Evolutionary conservation across 202 grass and related monocot species (phyloP), one percentile per base, ranked within the genome.

Genomic region (Thinopyrum obtusiflorum): DNA sequence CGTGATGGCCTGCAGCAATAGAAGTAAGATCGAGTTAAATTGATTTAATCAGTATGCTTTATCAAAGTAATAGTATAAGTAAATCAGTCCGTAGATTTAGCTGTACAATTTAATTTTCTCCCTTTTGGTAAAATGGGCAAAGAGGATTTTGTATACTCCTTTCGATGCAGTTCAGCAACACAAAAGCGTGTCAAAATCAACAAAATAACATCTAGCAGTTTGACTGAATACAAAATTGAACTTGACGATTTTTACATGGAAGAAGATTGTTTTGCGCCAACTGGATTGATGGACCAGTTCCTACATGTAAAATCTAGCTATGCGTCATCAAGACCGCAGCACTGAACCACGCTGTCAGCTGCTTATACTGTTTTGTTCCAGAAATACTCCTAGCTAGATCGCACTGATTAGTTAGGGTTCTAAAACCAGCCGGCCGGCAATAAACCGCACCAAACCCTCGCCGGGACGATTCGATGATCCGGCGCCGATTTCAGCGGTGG

Each of bases 1-100:
- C 68, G 88, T 76, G 46, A 87, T 87, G 29, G 80, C 89, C 89
- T 90, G 68, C 61, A 57, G 74, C 68, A 80, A 61, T 68, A 61
- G 11, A 49, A 78, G 35, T 37, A 26, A 11, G 31, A 12, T 1
- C 0, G 0, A 15, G 44, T 59, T 35, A 29, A 53, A 77, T 13
- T 8, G n/a, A 11, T 77, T 77, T 13, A 47, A 57, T 51, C 47
- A 1, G 2, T 23, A 76, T 1, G 12, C 23, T 17, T 21, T 12
- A 29, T 59, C 49, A 33, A 55, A 76, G 21, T 11, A 12, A 57
- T 3, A 57, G 20, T 31, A n/a, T 15, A 9, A 55, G 26, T 31
- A 32, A 53, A 75, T n/a, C 4, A 40, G 11, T 42, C 21, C 8
- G 14, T 2, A 13, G 6, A 53, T 18, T 40, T 40, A 10, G 37